Base-by-base conservation (phyloP, 176 grass and related monocot species). In the Paspalum vaginatum region DNA sequence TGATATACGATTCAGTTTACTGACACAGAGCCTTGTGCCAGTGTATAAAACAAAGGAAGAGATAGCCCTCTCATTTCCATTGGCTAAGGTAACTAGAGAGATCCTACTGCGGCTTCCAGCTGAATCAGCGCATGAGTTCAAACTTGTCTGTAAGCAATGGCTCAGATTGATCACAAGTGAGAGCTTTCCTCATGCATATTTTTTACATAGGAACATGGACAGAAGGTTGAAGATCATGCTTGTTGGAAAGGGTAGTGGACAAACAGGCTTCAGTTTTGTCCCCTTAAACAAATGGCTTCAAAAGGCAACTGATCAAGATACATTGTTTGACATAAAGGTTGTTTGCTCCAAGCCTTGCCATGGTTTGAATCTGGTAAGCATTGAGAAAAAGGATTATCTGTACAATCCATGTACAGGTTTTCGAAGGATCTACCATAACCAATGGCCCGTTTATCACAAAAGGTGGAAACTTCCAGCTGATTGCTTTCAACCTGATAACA, bases 211-310 rank as follows among this genome's bases (percentile, higher is more conserved):
- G 11, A 79, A 80, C 69, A 66, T 66, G 40, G 57, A 55, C 40
- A 86, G 1, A 22, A 74, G 58, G 6, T 76, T 49, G 9, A 86
- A 80, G 65, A 39, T 86, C 49, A 86, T 86, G 76, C 68, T 79
- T 54, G 75, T 86, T 0, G 68, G 84, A 40, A 80, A 79, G 49
- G 76, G 84, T 11, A 47, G 13, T 73, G 22, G 59, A 46, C 5
- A 11, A 45, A 25, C 22, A 0, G 18, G 2, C 25, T 80, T 86
- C 68, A 8, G 40, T 73, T 54, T 53, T 59, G 25, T 22, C 25
- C 56, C 56, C 21, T 59, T 32, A 32, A 32, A 32, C 32, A 32
- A 32, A 32, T 32, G 32, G 32, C 32, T 32, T 32, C 32, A 32
- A 32, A 32, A 32, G 18, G 53, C 67, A 60, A 15, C 42, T 61